Conservation (phyloP, 1,284 basidiomycete genomes). For the Paramarasmius palmivorus region DNA sequence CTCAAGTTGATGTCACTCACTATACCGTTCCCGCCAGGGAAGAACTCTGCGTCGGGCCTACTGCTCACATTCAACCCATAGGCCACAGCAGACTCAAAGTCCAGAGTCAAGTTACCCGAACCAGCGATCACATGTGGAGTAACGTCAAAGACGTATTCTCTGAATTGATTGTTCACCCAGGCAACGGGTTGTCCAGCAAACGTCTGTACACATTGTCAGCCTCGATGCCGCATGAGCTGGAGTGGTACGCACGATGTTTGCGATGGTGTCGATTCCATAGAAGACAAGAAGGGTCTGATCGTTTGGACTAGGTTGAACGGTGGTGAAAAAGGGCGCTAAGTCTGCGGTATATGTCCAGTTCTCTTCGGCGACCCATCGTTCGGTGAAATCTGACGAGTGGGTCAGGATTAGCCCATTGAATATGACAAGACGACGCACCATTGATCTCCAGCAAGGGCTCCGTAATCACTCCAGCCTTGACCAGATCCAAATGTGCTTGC, state of each 20-base stretch:
- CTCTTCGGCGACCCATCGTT: constrained; percentile 59
- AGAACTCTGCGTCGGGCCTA: constrained; percentile 45
- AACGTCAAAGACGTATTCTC: constrained; percentile 55
- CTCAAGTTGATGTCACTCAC: constrained; percentile 18
- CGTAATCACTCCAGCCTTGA: constrained; percentile 51
- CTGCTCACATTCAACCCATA: constrained; percentile 55
- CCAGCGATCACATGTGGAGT: constrained; percentile 36
- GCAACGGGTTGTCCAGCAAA: constrained; percentile 51
- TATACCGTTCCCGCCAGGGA: constrained; percentile 26
- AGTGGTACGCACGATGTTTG: constrained; percentile 40
- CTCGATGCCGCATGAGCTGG: background rate
- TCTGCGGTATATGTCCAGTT: constrained; percentile 66
- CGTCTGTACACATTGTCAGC: constrained; percentile 31
- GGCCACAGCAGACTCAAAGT: constrained; percentile 52
- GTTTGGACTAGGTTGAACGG: constrained; percentile 16
- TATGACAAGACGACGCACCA: constrained; percentile 31
- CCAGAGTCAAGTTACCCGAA: constrained; percentile 45
- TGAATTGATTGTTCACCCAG: constrained; percentile 61
- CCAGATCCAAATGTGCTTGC: constrained; percentile 55
- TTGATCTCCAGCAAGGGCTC: constrained; percentile 58
- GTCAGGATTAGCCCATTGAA: background rate
- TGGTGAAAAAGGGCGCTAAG: constrained; percentile 41
- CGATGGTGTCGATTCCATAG: constrained; percentile 60
- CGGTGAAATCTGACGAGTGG: constrained; percentile 44
- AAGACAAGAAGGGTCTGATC: constrained; percentile 52